Base-by-base conservation (phyloP, 306 rosid genomes). In the Acacia confusa region DNA sequence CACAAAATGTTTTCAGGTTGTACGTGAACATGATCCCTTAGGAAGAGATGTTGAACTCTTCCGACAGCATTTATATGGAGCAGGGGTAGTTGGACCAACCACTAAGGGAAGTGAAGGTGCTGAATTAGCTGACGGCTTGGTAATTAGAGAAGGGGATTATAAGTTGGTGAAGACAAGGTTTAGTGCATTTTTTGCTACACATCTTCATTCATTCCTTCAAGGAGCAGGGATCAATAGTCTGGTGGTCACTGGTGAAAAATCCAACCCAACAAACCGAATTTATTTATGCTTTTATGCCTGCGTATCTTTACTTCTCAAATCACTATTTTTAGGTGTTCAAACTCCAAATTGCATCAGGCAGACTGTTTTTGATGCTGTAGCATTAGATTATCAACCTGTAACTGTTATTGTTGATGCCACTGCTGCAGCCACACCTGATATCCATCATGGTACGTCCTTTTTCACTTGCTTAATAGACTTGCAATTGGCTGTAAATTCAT, bases 331-430 rank as follows among this genome's bases (percentile, higher is more conserved):
- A 92, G 99, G 98, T 75, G 94, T 95, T 78, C 99, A 95, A 90
- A 93, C 98, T 74, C 99, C 99, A 45, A 95, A 95, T 83, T 95
- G 99, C 76, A 93, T 95, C 74, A 84, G 99, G 80, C 98, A 93
- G 87, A 95, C 97, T 70, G 96, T 92, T 55, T 91, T 69, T 82
- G 99, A 95, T 82, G 99, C 94, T 32, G 94, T 93, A 65, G 94
- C 91, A 79, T 82, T 93, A 85, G 95, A 95, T 81, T 95, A 93
- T 85, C 88, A 75, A 57, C 86, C 90, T 50, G 89, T 95, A 43
- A 88, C 92, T 52, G 88, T 93, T 34, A 83, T 95, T 85, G 58
- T 84, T 83, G 99, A 95, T 78, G 97, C 99, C 66, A 90, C 99
- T 3, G 99, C 94, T 55, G 99, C 99, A 13, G 97, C 98, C 38